Base-by-base conservation (phyloP, 2,329 filamentous ascomycete species). In the Orbilia javanica region DNA sequence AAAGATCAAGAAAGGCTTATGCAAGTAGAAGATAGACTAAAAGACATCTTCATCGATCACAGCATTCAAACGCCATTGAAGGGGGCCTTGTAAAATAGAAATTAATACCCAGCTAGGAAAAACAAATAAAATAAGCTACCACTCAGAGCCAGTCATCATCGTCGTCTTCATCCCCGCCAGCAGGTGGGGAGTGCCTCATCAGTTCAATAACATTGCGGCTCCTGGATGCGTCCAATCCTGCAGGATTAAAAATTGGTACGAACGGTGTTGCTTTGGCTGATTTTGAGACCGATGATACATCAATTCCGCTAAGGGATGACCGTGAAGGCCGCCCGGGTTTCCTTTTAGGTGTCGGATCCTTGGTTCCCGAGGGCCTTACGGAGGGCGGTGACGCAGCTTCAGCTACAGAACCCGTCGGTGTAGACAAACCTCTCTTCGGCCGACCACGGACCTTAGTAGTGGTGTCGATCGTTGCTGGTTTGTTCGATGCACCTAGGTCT, bases 191-290 rank as follows among this genome's bases (percentile, higher is more conserved):
- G 39, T 77, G 73, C 22, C 57, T 70, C 55, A 48, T 64, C 20
- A 77, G 34, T 63, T 77, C 73, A 22, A 77, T 70, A 31, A 77
- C 66, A 13, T 77, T 77, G n/a, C 73, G 66, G 46, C 73, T 77
- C 36, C 73, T 71, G 25, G 73, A 77, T 11, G 73, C 73, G 62
- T 77, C 73, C 22, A 77, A 60, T n/a, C 60, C 57, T 2, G 73
- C 65, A 5, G 73, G 48, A 42, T 71, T 71, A 22, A 77, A 65
- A n/a, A 44, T 31, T 5, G 66, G 73, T 8, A 46, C 66, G 29
- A 36, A 27, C 22, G 50, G 20, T 20, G 63, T 53, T 1, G 57
- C 3, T 52, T 64, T 69, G n/a, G 42, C n/a, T 13, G 67, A 53
- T 22, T 63, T 77, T 4, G 34, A 18, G 22, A 15, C n/a, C 18